Evolutionary conservation across 345 rosid species (phyloP), one percentile per base, ranked within the genome.

Genomic region (Citrus unshiu): DNA sequence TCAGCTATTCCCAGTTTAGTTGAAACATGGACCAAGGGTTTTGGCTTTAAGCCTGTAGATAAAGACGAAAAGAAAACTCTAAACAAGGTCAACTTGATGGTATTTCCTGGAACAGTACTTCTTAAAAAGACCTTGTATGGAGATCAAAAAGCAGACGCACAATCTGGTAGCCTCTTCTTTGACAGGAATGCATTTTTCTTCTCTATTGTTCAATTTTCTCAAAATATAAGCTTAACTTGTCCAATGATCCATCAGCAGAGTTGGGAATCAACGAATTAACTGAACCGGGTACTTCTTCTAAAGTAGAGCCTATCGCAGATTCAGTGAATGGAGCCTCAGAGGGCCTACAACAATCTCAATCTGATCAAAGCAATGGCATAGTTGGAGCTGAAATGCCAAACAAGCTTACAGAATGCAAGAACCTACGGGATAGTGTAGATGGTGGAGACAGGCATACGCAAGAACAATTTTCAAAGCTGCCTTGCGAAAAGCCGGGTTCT

Each of bases 11-110:
- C 98, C 67, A 84, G 82, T 78, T 78, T 92, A 66, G 90, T 91
- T 79, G 92, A 93, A 77, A 95, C 98, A 32, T 95, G 99, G 99
- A 92, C 90, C 0, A 61, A 81, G 61, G 97, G 98, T 83, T 95
- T 95, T 81, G 98, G 95, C 70, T 95, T 95, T 83, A 57, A 69
- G 68, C 81, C 86, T 9, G 78, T 95, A 82, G 91, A 88, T 46
- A 77, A 82, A 35, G 86, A 84, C 1, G 98, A 95, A 82, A 93
- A 85, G 78, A 82, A 77, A 73, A 76, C 86, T 68, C 90, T 93
- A 49, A 90, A 83, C 60, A 86, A 78, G 78, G 76, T 90, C 84
- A 95, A 92, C 85, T 85, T 93, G 84, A 90, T 92, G 98, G 95
- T 95, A 62, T 91, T 93, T 84, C 98, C 98, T 14, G 98, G 97